Percentiles rank a stretch among this genome's conserved stretches.
Evolutionary conservation across 345 rosid species (phyloP).

Genomic region (Lepidium africanum): DNA sequence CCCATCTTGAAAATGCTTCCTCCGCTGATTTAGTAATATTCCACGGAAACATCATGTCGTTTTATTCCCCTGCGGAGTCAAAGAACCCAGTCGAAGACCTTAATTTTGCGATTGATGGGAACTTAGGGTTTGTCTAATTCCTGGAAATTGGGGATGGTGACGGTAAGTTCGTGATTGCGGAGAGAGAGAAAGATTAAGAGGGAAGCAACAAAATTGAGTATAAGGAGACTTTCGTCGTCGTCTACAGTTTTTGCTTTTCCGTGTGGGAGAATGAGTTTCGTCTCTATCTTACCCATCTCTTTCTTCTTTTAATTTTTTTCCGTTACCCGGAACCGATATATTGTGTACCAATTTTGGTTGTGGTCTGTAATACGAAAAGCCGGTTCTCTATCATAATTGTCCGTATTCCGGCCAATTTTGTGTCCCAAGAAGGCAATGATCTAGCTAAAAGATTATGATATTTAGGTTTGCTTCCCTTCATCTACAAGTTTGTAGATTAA

Average conservation of each 20-base stretch:
- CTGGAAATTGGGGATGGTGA: slow-evolving; percentile 10
- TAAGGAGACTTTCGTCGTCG: slow-evolving; percentile 5
- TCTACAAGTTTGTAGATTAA: too few species aligned
- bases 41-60: slow-evolving; percentile 30
- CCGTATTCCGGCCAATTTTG: too few species aligned
- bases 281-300: neutral
- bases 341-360: neutral
- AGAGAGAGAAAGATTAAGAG: neutral
- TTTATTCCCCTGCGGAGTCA: neutral
- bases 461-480: too few species aligned
- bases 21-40: slow-evolving; percentile 70
- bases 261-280: slow-evolving; percentile 7
- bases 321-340: neutral
- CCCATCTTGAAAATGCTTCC: slow-evolving; percentile 75
- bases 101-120: neutral
- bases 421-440: too few species aligned
- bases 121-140: slow-evolving; percentile 16
- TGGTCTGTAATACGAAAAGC: neutral
- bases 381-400: neutral
- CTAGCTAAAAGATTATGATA: too few species aligned
- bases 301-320: neutral
- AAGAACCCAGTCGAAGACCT: neutral
- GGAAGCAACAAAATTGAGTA: slow-evolving; percentile 2
- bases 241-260: slow-evolving; percentile 6
- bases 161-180: slow-evolving; percentile 6